These are phyloP conservation scores for Yamadazyma kanchanaburiensis DNA, from an alignment of 1,139 yeast species.

Conservation along the genomic window DNA sequence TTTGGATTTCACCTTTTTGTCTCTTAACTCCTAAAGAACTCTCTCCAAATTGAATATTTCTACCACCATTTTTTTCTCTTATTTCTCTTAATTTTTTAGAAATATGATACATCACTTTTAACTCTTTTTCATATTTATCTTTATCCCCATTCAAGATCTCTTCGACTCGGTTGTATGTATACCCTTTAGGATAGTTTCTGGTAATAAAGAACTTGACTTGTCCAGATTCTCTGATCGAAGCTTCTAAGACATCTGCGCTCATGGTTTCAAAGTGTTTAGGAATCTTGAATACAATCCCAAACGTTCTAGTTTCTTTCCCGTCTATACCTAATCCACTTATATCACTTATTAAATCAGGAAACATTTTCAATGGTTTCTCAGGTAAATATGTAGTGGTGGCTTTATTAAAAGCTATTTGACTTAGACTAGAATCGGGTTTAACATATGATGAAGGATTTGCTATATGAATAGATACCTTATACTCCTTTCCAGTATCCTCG, in stretches of 20 bases:
- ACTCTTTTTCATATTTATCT: slow-evolving; percentile 17
- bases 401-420: slow-evolving; percentile 57
- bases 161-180: slow-evolving; percentile 36
- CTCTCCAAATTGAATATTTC: slow-evolving; percentile 1
- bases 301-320: slow-evolving; percentile 34
- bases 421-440: slow-evolving; percentile 44
- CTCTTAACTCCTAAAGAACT: slow-evolving; percentile 1
- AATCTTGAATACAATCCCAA: slow-evolving; percentile 28
- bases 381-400: slow-evolving; percentile 76
- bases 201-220: slow-evolving; percentile 21
- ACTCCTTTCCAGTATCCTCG: slow-evolving; percentile 27
- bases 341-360: slow-evolving; percentile 57
- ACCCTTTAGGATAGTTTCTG: slow-evolving; percentile 31
- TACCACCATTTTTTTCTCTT: slow-evolving; percentile 14
- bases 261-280: slow-evolving; percentile 15
- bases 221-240: slow-evolving; percentile 15
- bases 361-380: slow-evolving; percentile 61
- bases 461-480: slow-evolving; percentile 64
- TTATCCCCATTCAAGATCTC: slow-evolving; percentile 20
- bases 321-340: slow-evolving; percentile 57
- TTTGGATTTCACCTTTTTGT: background rate
- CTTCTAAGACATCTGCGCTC: slow-evolving; percentile 9
- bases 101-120: slow-evolving; percentile 28
- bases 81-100: slow-evolving; percentile 24
- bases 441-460: slow-evolving; percentile 83